A percentile compares a stretch with the other conserved stretches of the same genome.
phyloP scores from a whole-genome alignment of 1,284 basidiomycete genomes.

The Ceratobasidium sp. region DNA sequence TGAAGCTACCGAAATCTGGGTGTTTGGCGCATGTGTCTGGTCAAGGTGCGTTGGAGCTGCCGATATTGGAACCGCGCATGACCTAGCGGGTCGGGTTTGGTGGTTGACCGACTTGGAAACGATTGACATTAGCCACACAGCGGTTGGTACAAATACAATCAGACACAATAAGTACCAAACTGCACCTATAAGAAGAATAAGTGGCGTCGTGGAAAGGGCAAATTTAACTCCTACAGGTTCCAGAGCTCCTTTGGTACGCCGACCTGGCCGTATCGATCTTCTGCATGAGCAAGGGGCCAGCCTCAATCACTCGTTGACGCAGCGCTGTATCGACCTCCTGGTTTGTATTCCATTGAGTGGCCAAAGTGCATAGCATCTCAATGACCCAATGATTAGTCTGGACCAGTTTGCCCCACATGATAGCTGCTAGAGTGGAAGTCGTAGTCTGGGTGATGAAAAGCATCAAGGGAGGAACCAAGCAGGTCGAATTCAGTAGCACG shows the following conservation, averaged over 20 bases:
- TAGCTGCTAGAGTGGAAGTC: constrained; percentile 31
- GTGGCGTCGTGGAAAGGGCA: background rate
- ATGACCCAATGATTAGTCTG: constrained; percentile 32
- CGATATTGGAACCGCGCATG: background rate
- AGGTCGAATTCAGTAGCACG: constrained; percentile 17
- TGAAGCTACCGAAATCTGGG: too few relatives aligned
- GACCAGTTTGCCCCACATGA: constrained; percentile 35
- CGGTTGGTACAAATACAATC: constrained; percentile 31
- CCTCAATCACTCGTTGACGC: background rate
- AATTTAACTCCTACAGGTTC: constrained; percentile 15
- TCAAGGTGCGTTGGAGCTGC: too few relatives aligned
- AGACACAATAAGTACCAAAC: constrained; percentile 36
- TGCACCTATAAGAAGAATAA: background rate
- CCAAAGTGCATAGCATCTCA: background rate
- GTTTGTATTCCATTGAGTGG: background rate
- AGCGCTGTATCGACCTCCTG: background rate
- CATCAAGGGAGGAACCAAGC: constrained; percentile 19
- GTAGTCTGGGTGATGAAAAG: constrained; percentile 23
- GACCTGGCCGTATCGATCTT: constrained; percentile 23
- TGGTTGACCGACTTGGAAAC: constrained; percentile 13
- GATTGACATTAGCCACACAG: constrained; percentile 26
- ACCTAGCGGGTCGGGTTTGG: background rate
- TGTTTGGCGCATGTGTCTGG: too few relatives aligned
- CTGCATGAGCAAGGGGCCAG: constrained; percentile 23
- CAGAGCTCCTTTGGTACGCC: constrained; percentile 15